Base-by-base conservation (phyloP, 1,284 basidiomycete genomes). In the Singerocomus inundabilis region DNA sequence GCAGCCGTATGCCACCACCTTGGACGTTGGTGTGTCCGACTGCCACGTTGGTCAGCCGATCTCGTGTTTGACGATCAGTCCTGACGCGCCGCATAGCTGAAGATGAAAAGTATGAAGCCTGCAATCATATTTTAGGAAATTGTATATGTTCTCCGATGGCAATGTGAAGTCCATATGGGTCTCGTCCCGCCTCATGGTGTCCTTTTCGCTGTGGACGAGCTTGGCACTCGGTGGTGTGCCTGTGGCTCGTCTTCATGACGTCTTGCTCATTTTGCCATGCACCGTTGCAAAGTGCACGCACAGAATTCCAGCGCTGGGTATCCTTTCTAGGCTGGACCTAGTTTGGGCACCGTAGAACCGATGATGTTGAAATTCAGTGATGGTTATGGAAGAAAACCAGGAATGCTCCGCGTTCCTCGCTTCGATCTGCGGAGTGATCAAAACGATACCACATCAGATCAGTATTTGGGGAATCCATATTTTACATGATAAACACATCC, bases 381-480 rank as follows among this genome's bases (percentile, higher is more conserved):
- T 63, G 26, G 53, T 25, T 58, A 62, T 66, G 61, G 61, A 65
- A 57, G 60, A 52, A 41, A 41, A 18, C 26, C 9, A 31, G 46
- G 21, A 6, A 44, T 46, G 47, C 36, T 45, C 51, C 44, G 33
- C 48, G 34, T 31, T 31, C 30, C 30, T 34, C 11, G 53, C 53
- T 60, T 60, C 59, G 59, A 58, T 64, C 55, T 62, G 63, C 52
- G 63, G 57, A 61, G 60, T 49, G 46, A 58, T 60, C 43, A 52
- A 48, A 31, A 9, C 35, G 46, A 35, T 32, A n/a, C n/a, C n/a
- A 38, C 32, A 60, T 60, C 54, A 50, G 35, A 62, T 60, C 52
- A 50, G 56, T n/a, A n/a, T n/a, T n/a, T 30, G 48, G 52, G 48
- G 46, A 46, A 49, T 41, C 29, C 21, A 32, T 34, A 35, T 36